Percentiles rank a stretch among this genome's conserved stretches.
These are phyloP conservation scores for Magnolia officinalis DNA, from an alignment of 164 flowering plant genomes.

Conservation along the genomic window DNA sequence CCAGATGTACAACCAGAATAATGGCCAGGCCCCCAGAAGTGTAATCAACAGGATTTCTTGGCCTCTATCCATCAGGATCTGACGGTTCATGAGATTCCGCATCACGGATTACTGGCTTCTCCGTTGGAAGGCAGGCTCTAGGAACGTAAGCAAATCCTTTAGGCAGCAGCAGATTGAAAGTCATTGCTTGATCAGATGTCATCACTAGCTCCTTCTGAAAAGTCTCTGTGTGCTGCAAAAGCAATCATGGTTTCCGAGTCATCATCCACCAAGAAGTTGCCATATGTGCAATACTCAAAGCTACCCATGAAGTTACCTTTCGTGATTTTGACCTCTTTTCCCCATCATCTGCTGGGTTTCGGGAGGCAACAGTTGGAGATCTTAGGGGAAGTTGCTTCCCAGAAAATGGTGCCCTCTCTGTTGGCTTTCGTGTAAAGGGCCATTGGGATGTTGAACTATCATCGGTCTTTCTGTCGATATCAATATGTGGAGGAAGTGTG, in stretches of 20 bases:
- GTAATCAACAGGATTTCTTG: conserved; percentile 1
- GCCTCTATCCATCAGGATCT: conserved; percentile 42
- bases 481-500: conserved; percentile 45
- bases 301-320: conserved; percentile 39
- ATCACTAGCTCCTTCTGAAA: conserved; percentile 80
- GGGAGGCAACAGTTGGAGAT: conserved; percentile 35
- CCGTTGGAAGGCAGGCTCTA: conserved; percentile 56
- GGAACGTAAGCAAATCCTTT: conserved; percentile 89
- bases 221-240: conserved; percentile 60
- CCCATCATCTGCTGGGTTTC: conserved; percentile 34
- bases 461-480: conserved; percentile 60
- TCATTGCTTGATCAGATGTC: conserved; percentile 84
- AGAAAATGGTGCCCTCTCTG: conserved; percentile 39
- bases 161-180: conserved; percentile 72
- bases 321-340: conserved; percentile 45
- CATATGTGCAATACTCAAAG: neutral
- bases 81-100: conserved; percentile 30
- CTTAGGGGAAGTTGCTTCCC: conserved; percentile 80
- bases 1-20: conserved; percentile 10
- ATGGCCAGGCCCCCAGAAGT: conserved; percentile 9
- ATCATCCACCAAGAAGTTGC: neutral
- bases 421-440: conserved; percentile 29
- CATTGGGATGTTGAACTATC: conserved; percentile 59
- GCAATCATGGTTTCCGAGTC: neutral
- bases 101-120: conserved; percentile 42